Evolutionary conservation across 371 early-diverging fungal genomes (phyloP).

Genomic region (Mortierella sp.): DNA sequence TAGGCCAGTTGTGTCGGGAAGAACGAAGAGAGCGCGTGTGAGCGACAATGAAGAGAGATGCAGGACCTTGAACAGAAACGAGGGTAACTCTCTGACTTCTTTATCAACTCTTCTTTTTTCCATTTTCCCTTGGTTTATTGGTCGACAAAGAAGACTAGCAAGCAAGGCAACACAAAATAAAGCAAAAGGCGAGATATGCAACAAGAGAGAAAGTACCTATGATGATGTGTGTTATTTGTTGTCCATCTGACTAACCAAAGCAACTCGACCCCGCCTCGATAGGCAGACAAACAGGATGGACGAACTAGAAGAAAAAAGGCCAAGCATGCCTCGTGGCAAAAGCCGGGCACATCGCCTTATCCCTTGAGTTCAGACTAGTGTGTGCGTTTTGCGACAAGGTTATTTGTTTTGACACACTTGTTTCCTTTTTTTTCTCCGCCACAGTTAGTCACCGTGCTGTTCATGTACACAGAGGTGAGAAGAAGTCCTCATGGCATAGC

Average conservation of each 20-base stretch:
- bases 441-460: background rate
- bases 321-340: constrained; percentile 13
- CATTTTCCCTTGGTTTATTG: background rate
- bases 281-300: background rate
- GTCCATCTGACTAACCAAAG: background rate
- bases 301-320: background rate
- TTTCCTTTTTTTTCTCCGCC: constrained; percentile 12
- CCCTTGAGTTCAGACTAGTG: background rate
- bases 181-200: background rate
- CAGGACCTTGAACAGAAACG: background rate
- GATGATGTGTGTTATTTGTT: background rate
- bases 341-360: background rate
- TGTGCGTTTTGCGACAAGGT: background rate
- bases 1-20: background rate
- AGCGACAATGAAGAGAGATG: background rate
- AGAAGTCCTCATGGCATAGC: background rate
- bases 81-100: background rate
- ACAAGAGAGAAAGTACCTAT: background rate
- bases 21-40: too few species aligned
- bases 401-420: constrained; percentile 1
- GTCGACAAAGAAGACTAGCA: background rate
- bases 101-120: background rate
- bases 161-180: background rate
- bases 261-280: background rate
- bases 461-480: background rate